Conservation (phyloP, 208 protist species). For the Herpetomonas samuelpessoai region DNA sequence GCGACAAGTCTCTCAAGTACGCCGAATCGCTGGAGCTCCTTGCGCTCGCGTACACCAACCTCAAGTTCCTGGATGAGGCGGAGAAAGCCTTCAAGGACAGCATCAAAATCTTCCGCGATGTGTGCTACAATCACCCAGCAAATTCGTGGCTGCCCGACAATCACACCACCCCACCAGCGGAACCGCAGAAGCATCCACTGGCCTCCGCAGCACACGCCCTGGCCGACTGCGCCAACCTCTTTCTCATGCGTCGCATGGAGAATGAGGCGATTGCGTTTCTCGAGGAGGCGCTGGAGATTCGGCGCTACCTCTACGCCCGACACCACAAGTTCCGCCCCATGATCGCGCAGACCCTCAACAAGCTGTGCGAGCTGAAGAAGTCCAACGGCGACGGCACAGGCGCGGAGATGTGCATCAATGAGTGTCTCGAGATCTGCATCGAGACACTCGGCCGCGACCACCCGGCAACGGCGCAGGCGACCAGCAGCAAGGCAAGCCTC, state of each 20-base stretch:
- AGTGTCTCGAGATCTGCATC: conserved; percentile 83
- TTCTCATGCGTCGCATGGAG: conserved; percentile 64
- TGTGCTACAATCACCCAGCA: conserved; percentile 75
- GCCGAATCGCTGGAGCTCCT: conserved; percentile 83
- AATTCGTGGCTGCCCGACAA: conserved; percentile 79
- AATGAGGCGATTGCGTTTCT: conserved; percentile 77
- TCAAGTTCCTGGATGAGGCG: conserved; percentile 84
- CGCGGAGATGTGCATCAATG: conserved; percentile 86
- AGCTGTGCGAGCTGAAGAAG: conserved; percentile 85
- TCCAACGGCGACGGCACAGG: conserved; percentile 70
- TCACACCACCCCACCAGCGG: conserved; percentile 24
- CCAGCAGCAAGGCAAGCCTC: conserved; percentile 80
- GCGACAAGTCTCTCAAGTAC: conserved; percentile 65
- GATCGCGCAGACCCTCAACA: conserved; percentile 90
- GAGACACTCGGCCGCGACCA: conserved; percentile 79
- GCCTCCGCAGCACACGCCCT: conserved; percentile 80
- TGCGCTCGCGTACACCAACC: conserved; percentile 78
- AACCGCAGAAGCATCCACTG: conserved; percentile 81
- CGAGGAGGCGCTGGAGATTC: conserved; percentile 86
- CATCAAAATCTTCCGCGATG: conserved; percentile 77
- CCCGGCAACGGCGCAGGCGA: conserved; percentile 80
- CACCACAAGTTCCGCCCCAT: conserved; percentile 84
- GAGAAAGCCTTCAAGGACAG: conserved; percentile 91
- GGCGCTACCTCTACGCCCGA: conserved; percentile 74
- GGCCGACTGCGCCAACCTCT: conserved; percentile 82